phyloP scores from a whole-genome alignment of 495 filamentous ascomycete genomes.

The Pseudomonodictys pantanalensis region DNA sequence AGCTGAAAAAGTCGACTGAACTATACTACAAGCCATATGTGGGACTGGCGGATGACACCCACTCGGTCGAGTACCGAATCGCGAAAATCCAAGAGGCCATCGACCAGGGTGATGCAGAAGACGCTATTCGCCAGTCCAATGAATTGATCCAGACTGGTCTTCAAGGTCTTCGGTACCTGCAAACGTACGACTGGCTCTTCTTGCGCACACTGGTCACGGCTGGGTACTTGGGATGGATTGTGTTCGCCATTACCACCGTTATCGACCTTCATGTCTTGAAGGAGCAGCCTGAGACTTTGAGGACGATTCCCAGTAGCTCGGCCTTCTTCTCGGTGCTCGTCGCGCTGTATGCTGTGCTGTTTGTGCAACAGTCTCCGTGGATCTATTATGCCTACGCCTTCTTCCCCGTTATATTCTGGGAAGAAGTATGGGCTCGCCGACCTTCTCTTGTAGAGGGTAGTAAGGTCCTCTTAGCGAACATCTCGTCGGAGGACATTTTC shows the following conservation, averaged over 20 bases:
- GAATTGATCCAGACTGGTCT: conserved; percentile 73
- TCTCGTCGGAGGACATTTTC: conserved; percentile 56
- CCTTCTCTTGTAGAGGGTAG: conserved; percentile 65
- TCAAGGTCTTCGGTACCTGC: conserved; percentile 86
- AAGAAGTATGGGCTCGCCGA: conserved; percentile 83
- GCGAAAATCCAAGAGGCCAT: conserved; percentile 66
- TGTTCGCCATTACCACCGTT: conserved; percentile 88
- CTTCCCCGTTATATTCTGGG: conserved; percentile 95
- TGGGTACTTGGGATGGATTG: conserved; percentile 97
- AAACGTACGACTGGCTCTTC: conserved; percentile 99
- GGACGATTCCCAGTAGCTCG: conserved; percentile 57
- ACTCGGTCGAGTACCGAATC: conserved; percentile 67
- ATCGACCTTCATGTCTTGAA: conserved; percentile 87
- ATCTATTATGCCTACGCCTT: conserved; percentile 91
- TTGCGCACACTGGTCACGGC: conserved; percentile 83
- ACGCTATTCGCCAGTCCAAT: conserved; percentile 71
- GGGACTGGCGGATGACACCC: conserved; percentile 56
- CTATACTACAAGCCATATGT: conserved; percentile 73
- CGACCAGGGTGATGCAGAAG: conserved; percentile 60
- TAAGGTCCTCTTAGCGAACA: conserved; percentile 64
- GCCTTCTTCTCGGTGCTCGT: conserved; percentile 75
- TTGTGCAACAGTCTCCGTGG: conserved; percentile 71
- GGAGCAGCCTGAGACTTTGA: conserved; percentile 62
- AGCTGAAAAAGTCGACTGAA: conserved; percentile 70
- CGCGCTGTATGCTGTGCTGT: conserved; percentile 71